Evolutionary conservation across 2,329 filamentous ascomycete genomes (phyloP).

Genomic region (Aspergillus quadricinctus): DNA sequence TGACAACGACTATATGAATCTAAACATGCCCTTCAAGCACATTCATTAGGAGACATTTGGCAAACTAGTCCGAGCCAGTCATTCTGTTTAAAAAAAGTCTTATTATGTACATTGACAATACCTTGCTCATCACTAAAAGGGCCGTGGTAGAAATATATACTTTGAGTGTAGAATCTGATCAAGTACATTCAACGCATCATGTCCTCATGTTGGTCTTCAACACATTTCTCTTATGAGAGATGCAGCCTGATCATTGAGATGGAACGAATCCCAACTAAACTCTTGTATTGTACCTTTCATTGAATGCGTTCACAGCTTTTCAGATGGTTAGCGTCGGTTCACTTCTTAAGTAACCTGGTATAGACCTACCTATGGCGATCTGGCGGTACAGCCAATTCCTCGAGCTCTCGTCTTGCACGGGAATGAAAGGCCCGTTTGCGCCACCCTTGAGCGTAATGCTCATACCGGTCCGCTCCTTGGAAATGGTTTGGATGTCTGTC

Average conservation of each 20-base stretch:
- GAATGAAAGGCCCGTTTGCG: slow-evolving; percentile 90
- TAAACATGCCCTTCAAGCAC: not conserved
- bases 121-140: not conserved
- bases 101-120: not conserved
- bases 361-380: slow-evolving; percentile 53
- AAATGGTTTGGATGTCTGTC: slow-evolving; percentile 94
- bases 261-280: slow-evolving; percentile 1
- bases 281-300: slow-evolving; percentile 56
- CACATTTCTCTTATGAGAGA: not conserved
- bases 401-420: slow-evolving; percentile 79
- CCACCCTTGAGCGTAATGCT: slow-evolving; percentile 84
- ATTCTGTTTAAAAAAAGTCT: not conserved
- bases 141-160: not conserved
- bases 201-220: not conserved
- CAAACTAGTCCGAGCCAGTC: not conserved
- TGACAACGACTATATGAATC: not conserved
- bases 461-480: slow-evolving; percentile 92
- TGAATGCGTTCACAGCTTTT: slow-evolving; percentile 60
- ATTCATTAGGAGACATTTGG: too few relatives aligned
- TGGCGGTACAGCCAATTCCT: slow-evolving; percentile 64
- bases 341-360: not conserved
- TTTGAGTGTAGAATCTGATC: not conserved
- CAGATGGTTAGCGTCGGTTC: slow-evolving; percentile 8
- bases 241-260: slow-evolving; percentile 9
- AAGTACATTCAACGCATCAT: not conserved